Conservation (phyloP, 2,329 filamentous ascomycete genomes). For the Chrysoporthe deuterocubensis region DNA sequence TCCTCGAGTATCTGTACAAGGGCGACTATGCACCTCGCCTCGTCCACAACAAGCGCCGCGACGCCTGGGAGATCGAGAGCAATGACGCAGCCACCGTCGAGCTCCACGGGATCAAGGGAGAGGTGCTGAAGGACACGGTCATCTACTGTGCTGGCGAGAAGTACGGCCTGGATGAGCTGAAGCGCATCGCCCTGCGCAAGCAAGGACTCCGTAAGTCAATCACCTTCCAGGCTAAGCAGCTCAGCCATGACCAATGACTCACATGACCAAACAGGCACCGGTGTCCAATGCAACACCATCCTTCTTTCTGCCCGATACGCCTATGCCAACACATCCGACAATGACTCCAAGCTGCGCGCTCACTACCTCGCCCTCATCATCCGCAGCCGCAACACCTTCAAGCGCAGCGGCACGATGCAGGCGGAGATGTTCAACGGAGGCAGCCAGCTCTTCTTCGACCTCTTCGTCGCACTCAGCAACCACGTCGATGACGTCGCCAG, state of each 20-base stretch:
- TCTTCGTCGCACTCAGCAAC: conserved; percentile 92
- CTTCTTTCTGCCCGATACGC: conserved; percentile 83
- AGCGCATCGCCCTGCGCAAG: conserved; percentile 83
- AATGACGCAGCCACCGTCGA: conserved; percentile 69
- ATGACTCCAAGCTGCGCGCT: conserved; percentile 85
- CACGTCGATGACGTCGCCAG: conserved; percentile 75
- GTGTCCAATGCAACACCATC: conserved; percentile 83
- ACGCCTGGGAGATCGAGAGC: conserved; percentile 79
- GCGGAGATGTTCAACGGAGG: conserved; percentile 90
- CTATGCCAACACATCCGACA: conserved; percentile 86
- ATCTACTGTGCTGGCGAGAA: conserved; percentile 88
- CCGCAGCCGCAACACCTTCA: conserved; percentile 83
- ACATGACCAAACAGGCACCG: conserved; percentile 57
- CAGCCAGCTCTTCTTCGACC: conserved; percentile 83
- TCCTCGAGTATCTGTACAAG: conserved; percentile 92
- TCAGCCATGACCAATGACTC: conserved; percentile 25
- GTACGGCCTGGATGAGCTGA: conserved; percentile 82
- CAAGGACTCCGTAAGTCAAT: conserved; percentile 73
- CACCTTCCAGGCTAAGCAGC: neutral
- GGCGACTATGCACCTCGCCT: conserved; percentile 89
- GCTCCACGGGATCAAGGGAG: conserved; percentile 65
- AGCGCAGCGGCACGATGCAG: conserved; percentile 94
- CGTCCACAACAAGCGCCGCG: conserved; percentile 78
- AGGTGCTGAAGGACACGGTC: conserved; percentile 84
- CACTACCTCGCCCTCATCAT: conserved; percentile 94